Evolutionary conservation across 2,329 filamentous ascomycete genomes (phyloP).

Genomic region (Arachnopeziza araneosa): DNA sequence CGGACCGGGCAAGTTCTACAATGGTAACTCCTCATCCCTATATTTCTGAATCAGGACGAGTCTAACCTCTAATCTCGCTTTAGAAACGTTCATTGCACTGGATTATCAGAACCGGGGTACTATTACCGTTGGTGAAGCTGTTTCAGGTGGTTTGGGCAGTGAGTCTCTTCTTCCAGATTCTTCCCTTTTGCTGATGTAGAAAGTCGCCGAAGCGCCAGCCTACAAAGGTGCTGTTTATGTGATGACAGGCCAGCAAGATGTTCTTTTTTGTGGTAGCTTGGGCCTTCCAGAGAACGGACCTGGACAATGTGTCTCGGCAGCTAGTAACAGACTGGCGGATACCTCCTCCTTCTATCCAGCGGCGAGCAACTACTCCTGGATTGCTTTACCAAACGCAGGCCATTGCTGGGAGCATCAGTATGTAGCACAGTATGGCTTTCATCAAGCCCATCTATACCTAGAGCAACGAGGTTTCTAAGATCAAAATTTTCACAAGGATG

Average conservation of each 20-base stretch:
- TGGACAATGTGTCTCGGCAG: background rate
- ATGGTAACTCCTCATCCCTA: background rate
- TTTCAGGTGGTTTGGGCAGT: background rate
- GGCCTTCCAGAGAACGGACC: background rate
- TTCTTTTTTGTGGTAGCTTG: constrained; percentile 11
- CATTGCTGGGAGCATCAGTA: constrained; percentile 1
- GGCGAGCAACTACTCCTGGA: background rate
- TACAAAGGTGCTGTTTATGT: constrained; percentile 14
- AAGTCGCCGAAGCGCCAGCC: background rate
- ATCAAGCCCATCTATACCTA: constrained; percentile 4
- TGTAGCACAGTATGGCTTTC: constrained; percentile 1
- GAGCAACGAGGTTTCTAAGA: background rate
- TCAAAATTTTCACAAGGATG: no score
- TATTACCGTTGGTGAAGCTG: constrained; percentile 15
- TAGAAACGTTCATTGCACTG: background rate
- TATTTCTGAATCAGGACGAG: background rate
- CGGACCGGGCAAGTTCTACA: background rate
- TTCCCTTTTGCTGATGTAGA: background rate
- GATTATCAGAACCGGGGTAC: constrained; percentile 13
- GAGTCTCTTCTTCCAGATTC: background rate
- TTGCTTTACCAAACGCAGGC: constrained; percentile 1
- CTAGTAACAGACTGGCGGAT: background rate
- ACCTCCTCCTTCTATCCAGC: background rate
- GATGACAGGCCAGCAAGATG: constrained; percentile 15
- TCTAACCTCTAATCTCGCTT: background rate